Conservation (phyloP, 257 asterid species). For the Misopates orontium region DNA sequence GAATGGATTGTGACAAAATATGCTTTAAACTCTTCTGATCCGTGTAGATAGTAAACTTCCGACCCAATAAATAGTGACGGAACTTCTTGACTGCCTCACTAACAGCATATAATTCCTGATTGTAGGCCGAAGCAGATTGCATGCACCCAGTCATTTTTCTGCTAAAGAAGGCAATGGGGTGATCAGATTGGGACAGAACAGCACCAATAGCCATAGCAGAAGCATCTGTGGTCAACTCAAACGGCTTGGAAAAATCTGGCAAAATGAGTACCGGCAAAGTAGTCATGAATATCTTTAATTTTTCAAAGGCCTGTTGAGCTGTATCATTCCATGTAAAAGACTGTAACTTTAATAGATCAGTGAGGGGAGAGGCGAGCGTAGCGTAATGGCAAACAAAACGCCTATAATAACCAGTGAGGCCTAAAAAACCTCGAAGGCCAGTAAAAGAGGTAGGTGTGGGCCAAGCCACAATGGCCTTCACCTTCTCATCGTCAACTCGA, state of each 20-base stretch:
- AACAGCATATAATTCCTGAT: not conserved
- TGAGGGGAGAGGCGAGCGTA: not conserved
- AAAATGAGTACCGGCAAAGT: not conserved
- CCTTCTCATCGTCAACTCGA: not conserved
- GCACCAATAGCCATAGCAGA: slow-evolving; percentile 4
- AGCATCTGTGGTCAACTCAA: slow-evolving; percentile 4
- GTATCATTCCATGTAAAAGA: not conserved
- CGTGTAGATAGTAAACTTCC: not conserved
- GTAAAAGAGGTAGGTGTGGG: not conserved
- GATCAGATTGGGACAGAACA: slow-evolving; percentile 2
- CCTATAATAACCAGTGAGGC: no score
- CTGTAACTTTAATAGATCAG: not conserved
- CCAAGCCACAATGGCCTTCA: not conserved
- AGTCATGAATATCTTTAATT: not conserved
- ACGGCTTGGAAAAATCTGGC: not conserved
- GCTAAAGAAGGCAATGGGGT: slow-evolving; percentile 11
- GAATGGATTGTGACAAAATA: no score
- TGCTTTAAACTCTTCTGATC: not conserved
- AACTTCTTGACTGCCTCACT: no score
- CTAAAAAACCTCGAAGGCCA: not conserved
- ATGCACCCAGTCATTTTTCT: not conserved
- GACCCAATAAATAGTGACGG: no score
- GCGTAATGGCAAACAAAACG: slow-evolving; percentile 10
- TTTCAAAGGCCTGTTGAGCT: not conserved
- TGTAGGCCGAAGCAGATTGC: not conserved